Evolutionary conservation across 2,329 filamentous ascomycete species (phyloP), one percentile per base, ranked within the genome.

Genomic region (Sphaerulina musiva): DNA sequence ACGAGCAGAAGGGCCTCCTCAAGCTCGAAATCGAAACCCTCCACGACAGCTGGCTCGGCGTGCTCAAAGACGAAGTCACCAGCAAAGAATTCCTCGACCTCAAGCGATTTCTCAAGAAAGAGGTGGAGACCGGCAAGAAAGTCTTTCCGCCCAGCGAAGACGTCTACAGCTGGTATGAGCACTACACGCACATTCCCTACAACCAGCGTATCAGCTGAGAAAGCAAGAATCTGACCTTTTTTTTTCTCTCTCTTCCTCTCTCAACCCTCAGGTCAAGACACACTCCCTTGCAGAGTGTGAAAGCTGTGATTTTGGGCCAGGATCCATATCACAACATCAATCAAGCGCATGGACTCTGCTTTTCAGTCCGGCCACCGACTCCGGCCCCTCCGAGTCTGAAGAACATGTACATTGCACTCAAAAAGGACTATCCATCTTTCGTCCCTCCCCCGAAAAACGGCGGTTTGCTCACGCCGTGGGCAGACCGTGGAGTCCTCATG

Each of bases 261-360:
- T 32, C 41, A 38, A 31, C 55, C 26, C 26, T 29, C 26, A 96
- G 92, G 92, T 96, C 92, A 57, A 87, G 90, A 26, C 87, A 95
- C 70, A 96, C 92, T 0, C 91, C 93, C 6, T 84, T 98, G 64
- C 76, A 85, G 74, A 85, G 79, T 11, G 91, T 97, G 70, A 95
- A 95, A 72, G 87, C 87, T 54, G 91, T 98, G 57, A 90, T 98
- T 67, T 73, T 97, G 51, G 93, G 93, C 61, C 93, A 98, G 75
- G 93, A 98, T 70, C 93, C 93, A 2, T 98, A 98, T 72, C 93
- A 98, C 76, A 95, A 95, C 70, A 72, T 83, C 70, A 95, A 95
- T 72, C 93, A 98, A 77, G 93, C 93, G 48, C 93, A 97, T 71
- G 93, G 93, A 42, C 84, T 98, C 55, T 92, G 88, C 69, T 98